A percentile compares a stretch with the other conserved stretches of the same genome.
These are phyloP conservation scores for Pugionium cornutum DNA, from an alignment of 345 rosid genomes.

Conservation along the genomic window DNA sequence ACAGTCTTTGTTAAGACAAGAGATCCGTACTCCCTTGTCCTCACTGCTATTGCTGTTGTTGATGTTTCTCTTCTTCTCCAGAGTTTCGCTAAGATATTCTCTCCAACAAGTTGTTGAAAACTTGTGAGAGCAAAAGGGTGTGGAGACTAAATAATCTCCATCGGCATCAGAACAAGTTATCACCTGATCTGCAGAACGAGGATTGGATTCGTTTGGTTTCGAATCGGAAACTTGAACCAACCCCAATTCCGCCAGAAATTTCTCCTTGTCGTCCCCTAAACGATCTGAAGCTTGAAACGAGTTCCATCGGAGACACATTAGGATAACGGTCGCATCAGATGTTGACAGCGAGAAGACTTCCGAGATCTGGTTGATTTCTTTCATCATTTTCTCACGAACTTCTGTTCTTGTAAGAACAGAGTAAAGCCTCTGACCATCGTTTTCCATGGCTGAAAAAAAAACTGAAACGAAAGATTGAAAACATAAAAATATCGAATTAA, in stretches of 20 bases:
- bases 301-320: constrained; percentile 28
- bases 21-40: background rate
- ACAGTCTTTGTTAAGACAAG: constrained; percentile 21
- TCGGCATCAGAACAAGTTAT: background rate
- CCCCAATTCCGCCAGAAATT: constrained; percentile 13
- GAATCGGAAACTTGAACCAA: constrained; percentile 2
- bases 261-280: constrained; percentile 25
- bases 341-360: constrained; percentile 20
- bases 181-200: background rate
- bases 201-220: background rate
- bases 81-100: background rate
- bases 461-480: background rate
- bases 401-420: constrained; percentile 4
- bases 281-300: constrained; percentile 13
- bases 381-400: constrained; percentile 8
- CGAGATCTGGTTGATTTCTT: constrained; percentile 2
- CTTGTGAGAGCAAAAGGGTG: constrained; percentile 36
- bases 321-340: constrained; percentile 15
- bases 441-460: constrained; percentile 23
- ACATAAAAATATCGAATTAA: background rate
- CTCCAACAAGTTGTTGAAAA: constrained; percentile 23
- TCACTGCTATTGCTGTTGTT: background rate
- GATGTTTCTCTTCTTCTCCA: background rate
- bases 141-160: constrained; percentile 25
- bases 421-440: constrained; percentile 1